Evolutionary conservation across 495 filamentous ascomycete species (phyloP), one percentile per base, ranked within the genome.

Genomic region (Trichoderma virens): DNA sequence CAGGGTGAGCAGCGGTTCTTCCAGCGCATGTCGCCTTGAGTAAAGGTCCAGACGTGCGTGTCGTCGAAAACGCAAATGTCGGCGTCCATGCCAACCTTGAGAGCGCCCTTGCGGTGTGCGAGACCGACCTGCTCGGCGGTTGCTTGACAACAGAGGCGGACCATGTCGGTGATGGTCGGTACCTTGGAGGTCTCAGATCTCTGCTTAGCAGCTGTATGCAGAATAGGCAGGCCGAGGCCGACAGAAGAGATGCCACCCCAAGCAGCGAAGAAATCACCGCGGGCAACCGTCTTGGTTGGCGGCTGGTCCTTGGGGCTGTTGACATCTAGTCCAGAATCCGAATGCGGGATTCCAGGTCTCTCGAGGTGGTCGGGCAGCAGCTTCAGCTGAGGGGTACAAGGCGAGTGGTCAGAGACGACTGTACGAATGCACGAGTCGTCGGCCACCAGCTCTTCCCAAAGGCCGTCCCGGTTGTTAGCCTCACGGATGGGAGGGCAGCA

Each of bases 221-320:
- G 83, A 67, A 98, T 96, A 9, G 89, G 89, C 5, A 98, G 82
- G 1, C 94, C 94, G 18, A 98, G 81, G 2, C 94, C 94, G 61
- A 98, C 94, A 27, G 89, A 93, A 18, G 90, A 93, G 72, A 98
- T 94, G 54, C 94, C 94, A 51, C 94, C 94, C 94, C 94, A 98
- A 1, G 93, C 92, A 23, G 89, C 84, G 75, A 97, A 92, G 83
- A 98, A 98, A 76, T 98, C 89, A 47, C 93, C 91, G 11, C 76
- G 73, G 62, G 62, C 38, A 34, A 61, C 59, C 3, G 27, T 43
- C 25, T 60, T 41, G 1, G 34, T 7, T 1, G 61, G 39, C 18
- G 65, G 16, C 20, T 72, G 69, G 7, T 72, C 71, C 23, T 39
- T 11, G 31, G 47, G 34, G 13, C 18, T 30, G 6, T 27, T 73